Base-by-base conservation (phyloP, 2,329 filamentous ascomycete species). In the Xylariaceae sp. region DNA sequence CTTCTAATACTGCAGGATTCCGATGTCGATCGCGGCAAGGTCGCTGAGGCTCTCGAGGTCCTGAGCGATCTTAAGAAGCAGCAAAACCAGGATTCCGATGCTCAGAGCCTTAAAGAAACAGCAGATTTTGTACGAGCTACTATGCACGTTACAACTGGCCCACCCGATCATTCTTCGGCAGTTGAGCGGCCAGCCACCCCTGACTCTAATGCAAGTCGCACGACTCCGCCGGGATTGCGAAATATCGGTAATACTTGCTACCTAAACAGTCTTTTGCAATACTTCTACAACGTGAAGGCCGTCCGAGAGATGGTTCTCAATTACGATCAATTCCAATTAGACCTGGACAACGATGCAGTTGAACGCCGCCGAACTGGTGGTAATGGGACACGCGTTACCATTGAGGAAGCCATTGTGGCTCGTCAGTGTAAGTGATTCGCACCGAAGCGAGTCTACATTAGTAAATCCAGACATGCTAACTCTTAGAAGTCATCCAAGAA, bases 231-330 rank as follows among this genome's bases (percentile, higher is more conserved):
- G 18, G 94, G 94, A 0, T 81, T 97, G 4, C 83, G 87, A 64
- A 99, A 97, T 67, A 96, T 97, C 59, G 92, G 94, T 60, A 99
- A 99, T 70, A 99, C 95, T 0, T 99, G 94, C 73, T 99, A 99
- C 69, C 81, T 99, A 57, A 99, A 99, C 77, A 97, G 93, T 74
- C 82, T 99, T 53, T 80, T 99, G 8, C 94, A 99, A 68, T 97
- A 96, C 71, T 88, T 97, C 65, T 97, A 96, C 72, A 95, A 92
- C 0, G 84, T 97, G 57, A 88, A 86, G 62, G 86, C 90, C 1
- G 80, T 97, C 35, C 85, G 93, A 53, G 82, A 94, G 4, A 83
- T 97, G 64, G 86, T 97, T 2, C 78, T 95, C 59, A 80, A 90
- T 53, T 90, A 90, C 65, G 85, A 93, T 30, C 74, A 85, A 3